Evolutionary conservation across 345 rosid genomes (phyloP).

Genomic region (Noccaea bulbosa): DNA sequence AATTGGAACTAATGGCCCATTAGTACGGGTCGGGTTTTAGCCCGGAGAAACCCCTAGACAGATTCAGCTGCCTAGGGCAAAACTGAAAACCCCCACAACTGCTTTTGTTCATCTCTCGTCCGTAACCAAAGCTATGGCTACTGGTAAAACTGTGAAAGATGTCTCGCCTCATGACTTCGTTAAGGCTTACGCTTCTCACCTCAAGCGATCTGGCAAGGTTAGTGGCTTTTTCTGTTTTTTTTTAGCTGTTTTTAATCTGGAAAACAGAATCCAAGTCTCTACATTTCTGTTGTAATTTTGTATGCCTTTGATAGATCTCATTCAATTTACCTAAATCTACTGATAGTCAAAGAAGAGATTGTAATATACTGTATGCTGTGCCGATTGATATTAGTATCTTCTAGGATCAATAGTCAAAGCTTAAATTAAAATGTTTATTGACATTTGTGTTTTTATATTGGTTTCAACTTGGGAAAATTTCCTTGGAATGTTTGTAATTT

Average conservation of each 20-base stretch:
- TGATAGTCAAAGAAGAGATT: background rate
- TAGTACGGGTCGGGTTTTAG: slow-evolving; percentile 15
- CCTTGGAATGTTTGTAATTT: background rate
- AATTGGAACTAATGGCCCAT: slow-evolving; percentile 21
- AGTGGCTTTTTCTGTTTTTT: background rate
- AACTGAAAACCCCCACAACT: background rate
- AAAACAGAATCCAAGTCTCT: background rate
- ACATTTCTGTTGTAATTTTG: background rate
- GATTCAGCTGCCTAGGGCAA: slow-evolving; percentile 24
- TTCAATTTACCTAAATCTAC: background rate
- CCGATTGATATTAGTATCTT: background rate
- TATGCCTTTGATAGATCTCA: background rate
- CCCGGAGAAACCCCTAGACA: slow-evolving; percentile 40
- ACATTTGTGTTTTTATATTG: too few relatives aligned
- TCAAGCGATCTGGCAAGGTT: slow-evolving; percentile 96
- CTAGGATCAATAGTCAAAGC: background rate
- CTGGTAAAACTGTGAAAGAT: slow-evolving; percentile 73
- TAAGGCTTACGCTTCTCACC: slow-evolving; percentile 80
- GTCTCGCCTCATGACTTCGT: slow-evolving; percentile 89
- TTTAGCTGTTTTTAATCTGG: background rate
- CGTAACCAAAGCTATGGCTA: slow-evolving; percentile 48
- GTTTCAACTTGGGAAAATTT: too few relatives aligned
- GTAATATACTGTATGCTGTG: background rate
- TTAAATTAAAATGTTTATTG: too few relatives aligned
- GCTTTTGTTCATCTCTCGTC: slow-evolving; percentile 17